A percentile compares a stretch with the other conserved stretches of the same genome.
These are phyloP conservation scores for Theileria annulata DNA, from an alignment of 169 alveolate species.

Conservation along the genomic window DNA sequence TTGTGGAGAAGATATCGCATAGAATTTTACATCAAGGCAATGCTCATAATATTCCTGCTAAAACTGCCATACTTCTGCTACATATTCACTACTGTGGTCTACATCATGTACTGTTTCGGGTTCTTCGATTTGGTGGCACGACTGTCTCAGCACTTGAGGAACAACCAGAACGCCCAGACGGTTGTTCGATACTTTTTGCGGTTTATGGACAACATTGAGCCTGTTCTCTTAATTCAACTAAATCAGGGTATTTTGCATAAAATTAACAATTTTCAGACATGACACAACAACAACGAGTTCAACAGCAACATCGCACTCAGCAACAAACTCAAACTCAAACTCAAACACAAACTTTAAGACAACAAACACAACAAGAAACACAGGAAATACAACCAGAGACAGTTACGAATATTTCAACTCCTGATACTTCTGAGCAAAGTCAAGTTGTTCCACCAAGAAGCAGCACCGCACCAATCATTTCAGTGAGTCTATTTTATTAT, in stretches of 20 bases:
- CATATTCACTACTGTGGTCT: constrained; percentile 20
- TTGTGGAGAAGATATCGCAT: constrained; percentile 31
- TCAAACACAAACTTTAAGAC: background rate
- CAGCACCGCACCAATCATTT: too few relatives aligned
- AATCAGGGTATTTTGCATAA: background rate
- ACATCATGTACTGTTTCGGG: constrained; percentile 26
- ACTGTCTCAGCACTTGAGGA: constrained; percentile 4
- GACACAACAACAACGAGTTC: background rate
- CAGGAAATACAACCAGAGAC: too few relatives aligned
- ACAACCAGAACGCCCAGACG: background rate
- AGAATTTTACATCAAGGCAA: constrained; percentile 41
- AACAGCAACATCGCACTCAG: background rate
- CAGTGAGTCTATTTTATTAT: background rate
- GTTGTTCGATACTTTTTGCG: background rate
- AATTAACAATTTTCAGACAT: background rate
- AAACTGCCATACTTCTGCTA: constrained; percentile 49
- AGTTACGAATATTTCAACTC: background rate
- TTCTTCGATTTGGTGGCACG: background rate
- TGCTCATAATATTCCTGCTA: constrained; percentile 44
- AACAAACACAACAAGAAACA: background rate
- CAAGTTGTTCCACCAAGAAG: background rate
- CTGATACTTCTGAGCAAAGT: background rate
- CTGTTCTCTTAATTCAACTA: constrained; percentile 23
- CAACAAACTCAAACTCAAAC: background rate
- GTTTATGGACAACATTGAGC: constrained; percentile 17